A percentile compares a stretch with the other conserved stretches of the same genome.
Conservation (phyloP, 2,329 filamentous ascomycete species). For the Lizonia empirigonia region DNA sequence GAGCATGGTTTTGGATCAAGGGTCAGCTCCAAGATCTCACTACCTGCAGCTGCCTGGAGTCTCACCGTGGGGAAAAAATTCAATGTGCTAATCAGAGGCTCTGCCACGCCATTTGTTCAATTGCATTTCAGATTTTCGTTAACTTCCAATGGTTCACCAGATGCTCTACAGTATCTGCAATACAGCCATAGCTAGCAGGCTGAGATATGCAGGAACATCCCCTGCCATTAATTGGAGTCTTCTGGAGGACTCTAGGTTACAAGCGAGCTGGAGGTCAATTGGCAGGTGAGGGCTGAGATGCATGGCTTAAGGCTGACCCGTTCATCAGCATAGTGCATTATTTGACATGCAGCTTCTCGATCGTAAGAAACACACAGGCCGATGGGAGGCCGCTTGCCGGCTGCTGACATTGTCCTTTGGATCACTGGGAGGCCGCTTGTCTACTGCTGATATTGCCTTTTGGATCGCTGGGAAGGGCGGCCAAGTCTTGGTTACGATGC, state of each 20-base stretch:
- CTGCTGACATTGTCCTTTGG: conserved; percentile 3
- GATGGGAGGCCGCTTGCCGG: neutral
- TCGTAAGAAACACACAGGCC: neutral
- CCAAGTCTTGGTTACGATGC: neutral
- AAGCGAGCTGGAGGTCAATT: no score
- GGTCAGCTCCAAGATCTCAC: conserved; percentile 3
- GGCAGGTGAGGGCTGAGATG: conserved; percentile 5
- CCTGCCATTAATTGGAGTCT: neutral
- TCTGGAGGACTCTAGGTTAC: no score
- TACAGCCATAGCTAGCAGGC: neutral
- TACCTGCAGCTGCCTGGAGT: neutral
- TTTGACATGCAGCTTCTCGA: neutral
- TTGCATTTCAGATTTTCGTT: neutral
- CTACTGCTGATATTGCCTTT: conserved; percentile 3
- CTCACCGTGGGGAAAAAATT: no score
- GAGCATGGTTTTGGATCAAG: neutral
- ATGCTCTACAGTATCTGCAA: neutral
- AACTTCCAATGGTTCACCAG: neutral
- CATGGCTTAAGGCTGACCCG: conserved; percentile 6
- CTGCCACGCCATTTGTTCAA: neutral
- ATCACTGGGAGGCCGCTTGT: no score
- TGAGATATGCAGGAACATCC: conserved; percentile 4
- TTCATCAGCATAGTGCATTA: conserved; percentile 6
- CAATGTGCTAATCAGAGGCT: neutral
- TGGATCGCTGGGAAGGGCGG: neutral